A percentile compares a stretch with the other conserved stretches of the same genome.
Evolutionary conservation across 2,329 filamentous ascomycete species (phyloP).

Genomic region (Diplodia intermedia): DNA sequence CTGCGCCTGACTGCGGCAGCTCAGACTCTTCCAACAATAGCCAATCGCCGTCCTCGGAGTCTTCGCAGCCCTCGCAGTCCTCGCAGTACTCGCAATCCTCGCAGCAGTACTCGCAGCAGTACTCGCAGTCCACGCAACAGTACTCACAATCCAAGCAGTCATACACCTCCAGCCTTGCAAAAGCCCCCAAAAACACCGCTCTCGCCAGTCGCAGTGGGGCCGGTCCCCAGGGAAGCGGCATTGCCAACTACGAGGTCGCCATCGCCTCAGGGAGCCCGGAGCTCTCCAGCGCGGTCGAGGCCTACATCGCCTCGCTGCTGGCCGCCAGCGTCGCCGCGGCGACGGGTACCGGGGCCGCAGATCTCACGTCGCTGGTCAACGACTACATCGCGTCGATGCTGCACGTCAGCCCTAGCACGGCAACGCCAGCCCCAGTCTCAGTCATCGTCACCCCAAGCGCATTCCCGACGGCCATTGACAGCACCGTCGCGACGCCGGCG

Average conservation of each 20-base stretch:
- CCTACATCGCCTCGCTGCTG: constrained; percentile 13
- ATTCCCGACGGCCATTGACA: constrained; percentile 7
- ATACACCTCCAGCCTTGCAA: neutral
- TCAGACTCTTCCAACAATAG: neutral
- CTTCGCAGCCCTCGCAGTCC: neutral
- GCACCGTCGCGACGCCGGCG: constrained; percentile 11
- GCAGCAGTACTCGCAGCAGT: neutral
- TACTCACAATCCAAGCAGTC: neutral
- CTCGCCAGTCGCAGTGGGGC: neutral
- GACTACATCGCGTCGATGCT: constrained; percentile 20
- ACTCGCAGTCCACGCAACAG: neutral
- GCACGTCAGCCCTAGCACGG: neutral
- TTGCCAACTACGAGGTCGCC: constrained; percentile 20
- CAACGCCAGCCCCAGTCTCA: neutral
- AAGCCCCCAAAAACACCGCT: neutral
- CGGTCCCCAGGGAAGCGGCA: constrained; percentile 5
- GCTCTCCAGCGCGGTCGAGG: constrained; percentile 1
- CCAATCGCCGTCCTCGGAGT: neutral
- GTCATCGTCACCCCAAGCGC: constrained; percentile 6
- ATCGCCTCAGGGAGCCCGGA: neutral
- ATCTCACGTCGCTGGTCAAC: neutral
- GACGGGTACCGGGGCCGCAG: constrained; percentile 4
- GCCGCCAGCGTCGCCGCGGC: neutral
- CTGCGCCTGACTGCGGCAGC: constrained; percentile 6
- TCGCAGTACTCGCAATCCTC: neutral